Conservation (phyloP, 2,329 filamentous ascomycete species). For the Trichophyton simii region DNA sequence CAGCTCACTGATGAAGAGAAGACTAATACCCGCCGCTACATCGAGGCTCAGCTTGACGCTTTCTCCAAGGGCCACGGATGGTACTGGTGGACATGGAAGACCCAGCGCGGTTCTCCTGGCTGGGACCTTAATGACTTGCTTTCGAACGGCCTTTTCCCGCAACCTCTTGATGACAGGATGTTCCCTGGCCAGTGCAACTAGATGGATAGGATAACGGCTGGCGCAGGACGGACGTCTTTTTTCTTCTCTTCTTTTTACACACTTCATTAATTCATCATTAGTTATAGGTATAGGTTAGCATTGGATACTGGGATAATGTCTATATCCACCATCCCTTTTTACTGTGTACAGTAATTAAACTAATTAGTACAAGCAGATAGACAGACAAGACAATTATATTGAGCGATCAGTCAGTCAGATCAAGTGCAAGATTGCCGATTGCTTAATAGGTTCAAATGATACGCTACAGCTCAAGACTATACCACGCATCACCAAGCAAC, state of each 20-base stretch:
- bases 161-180: slow-evolving; percentile 25
- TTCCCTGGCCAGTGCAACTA: slow-evolving; percentile 16
- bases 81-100: slow-evolving; percentile 42
- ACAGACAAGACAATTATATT: neutral
- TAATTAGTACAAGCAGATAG: too few relatives aligned
- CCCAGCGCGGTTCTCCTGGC: slow-evolving; percentile 33
- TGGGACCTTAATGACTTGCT: slow-evolving; percentile 38
- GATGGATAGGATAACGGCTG: neutral
- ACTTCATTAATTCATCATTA: neutral
- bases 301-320: neutral
- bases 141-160: slow-evolving; percentile 37
- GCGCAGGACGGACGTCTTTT: neutral
- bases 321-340: neutral
- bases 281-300: neutral
- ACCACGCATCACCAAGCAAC: neutral
- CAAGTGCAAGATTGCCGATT: too few relatives aligned
- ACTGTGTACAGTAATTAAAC: neutral
- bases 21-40: slow-evolving; percentile 30
- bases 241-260: neutral
- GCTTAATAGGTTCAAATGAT: neutral
- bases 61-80: slow-evolving; percentile 34
- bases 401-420: neutral
- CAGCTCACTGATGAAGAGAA: slow-evolving; percentile 27
- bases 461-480: neutral
- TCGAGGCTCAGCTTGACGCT: slow-evolving; percentile 36